Base-by-base conservation (phyloP, 805 yeast species). In the Metschnikowia rubicola region DNA sequence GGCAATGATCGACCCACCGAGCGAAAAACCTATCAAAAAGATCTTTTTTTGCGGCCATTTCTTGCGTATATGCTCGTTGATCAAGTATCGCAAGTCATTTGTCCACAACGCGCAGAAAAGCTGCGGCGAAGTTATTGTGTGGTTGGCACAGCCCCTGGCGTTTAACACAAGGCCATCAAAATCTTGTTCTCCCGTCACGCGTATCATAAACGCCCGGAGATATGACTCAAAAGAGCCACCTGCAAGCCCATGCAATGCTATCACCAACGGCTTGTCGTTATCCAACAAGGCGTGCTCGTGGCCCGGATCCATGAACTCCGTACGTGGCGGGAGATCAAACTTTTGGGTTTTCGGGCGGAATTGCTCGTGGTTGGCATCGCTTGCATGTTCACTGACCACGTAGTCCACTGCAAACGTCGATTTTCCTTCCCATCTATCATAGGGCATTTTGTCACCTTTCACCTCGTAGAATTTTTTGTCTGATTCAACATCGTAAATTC, bases 171-270 rank as follows among this genome's bases (percentile, higher is more conserved):
- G 60, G 17, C 72, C 84, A 64, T 84, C 80, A 60, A 81, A 73
- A 52, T 69, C 57, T 45, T 68, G 66, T 12, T 67, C 65, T 1
- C 62, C 56, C 30, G 76, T 71, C 40, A 83, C 64, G 17, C 66
- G 63, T 39, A 68, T 66, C 33, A 80, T 65, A 34, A 81, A 67
- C 8, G 84, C 76, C 52, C 89, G 73, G 39, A 86, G 78, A 47
- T 83, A 83, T 17, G 87, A 81, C 61, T 86, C 94, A 56, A 83
- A 86, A 12, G 88, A 81, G 1, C 95, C 95, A 48, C 94, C 92
- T 28, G 87, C 84, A 34, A 86, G 70, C 2, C 94, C 95, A 58
- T 86, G 92, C 41, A 77, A 65, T 8, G 84, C 78, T 30, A 86
- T 68, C 17, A 82, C 71, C 40, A 86, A 68, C 4, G 91, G 91